Evolutionary conservation across 2,329 filamentous ascomycete genomes (phyloP), one percentile per base, ranked within the genome.

Genomic region (Scedosporium minutisporum): DNA sequence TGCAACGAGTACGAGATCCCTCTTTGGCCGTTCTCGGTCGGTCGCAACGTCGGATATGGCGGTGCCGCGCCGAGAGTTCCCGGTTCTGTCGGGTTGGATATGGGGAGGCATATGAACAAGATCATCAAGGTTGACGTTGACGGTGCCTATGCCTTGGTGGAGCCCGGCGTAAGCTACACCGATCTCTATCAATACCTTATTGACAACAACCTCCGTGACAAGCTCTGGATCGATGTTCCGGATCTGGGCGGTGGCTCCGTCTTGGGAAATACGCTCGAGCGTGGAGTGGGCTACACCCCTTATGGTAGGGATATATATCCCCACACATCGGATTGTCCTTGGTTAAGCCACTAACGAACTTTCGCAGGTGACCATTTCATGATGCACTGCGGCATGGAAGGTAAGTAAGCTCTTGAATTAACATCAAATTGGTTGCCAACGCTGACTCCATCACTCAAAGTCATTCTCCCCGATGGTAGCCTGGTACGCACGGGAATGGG

Each of bases 131-230:
- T 85, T 10, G 77, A 82, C 66, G 74, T 73, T 0, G 77, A 81
- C 14, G 77, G 76, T 41, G 79, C 78, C 21, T 81, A 75, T 62
- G 79, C 75, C 44, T 70, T 85, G 0, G 75, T 85, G 4, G 82
- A 85, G 67, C 82, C 82, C 0, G 82, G 82, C 0, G 82, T 85
- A 0, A 80, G 81, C 0, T 84, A 78, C 66, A 77, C 78, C 61
- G 75, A 76, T 29, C 71, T 85, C 6, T 75, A 84, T 64, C 74
- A 82, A n/a, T 74, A 79, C 60, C 68, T 83, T n/a, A 70, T 75
- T 64, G 69, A 74, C 67, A 70, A 74, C 61, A 73, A 74, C 27
- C 67, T 80, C 4, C 68, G 72, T 9, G 65, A 75, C 27, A 69
- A 72, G 60, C 65, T 81, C 67, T 76, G 76, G 77, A 70, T 77